A percentile compares a stretch with the other conserved stretches of the same genome.
phyloP scores from a whole-genome alignment of 805 yeast species.

The Blastobotrys peoriensis region DNA sequence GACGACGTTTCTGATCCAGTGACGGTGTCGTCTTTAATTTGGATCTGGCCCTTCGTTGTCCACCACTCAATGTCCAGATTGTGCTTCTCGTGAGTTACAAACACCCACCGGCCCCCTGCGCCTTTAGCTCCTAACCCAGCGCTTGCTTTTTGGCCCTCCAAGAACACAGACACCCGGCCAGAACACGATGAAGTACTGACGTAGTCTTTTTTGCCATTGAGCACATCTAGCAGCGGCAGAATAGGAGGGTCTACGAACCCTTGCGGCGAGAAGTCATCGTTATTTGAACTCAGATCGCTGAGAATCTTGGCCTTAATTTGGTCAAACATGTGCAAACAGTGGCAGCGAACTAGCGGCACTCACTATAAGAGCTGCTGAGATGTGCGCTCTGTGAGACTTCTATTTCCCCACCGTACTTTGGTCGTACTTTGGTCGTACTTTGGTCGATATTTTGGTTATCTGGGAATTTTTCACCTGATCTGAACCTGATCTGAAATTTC shows the following conservation, averaged over 20 bases:
- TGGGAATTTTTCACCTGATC: too few species aligned
- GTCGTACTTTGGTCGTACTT: too few species aligned
- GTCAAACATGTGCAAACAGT: constrained; percentile 60
- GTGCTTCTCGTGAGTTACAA: constrained; percentile 60
- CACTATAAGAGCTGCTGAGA: too few species aligned
- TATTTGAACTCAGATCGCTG: constrained; percentile 43
- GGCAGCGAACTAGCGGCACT: too few species aligned
- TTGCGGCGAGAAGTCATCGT: constrained; percentile 57
- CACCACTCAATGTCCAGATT: constrained; percentile 33
- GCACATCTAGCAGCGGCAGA: constrained; percentile 61
- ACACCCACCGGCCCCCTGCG: constrained; percentile 77
- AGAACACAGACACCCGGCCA: constrained; percentile 76
- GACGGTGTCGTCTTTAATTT: not conserved
- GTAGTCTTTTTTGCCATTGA: constrained; percentile 58
- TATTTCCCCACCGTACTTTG: too few species aligned
- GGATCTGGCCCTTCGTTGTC: constrained; percentile 3
- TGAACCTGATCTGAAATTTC: too few species aligned
- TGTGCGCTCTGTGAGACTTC: too few species aligned
- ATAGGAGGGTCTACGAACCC: constrained; percentile 77
- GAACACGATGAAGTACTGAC: constrained; percentile 89
- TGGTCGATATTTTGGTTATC: too few species aligned
- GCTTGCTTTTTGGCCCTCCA: constrained; percentile 57
- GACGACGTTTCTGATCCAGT: not conserved
- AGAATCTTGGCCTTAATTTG: constrained; percentile 57
- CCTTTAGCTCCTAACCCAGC: constrained; percentile 69